Evolutionary conservation across 2,329 filamentous ascomycete species (phyloP).

Genomic region (Bipolaris sorokiniana): DNA sequence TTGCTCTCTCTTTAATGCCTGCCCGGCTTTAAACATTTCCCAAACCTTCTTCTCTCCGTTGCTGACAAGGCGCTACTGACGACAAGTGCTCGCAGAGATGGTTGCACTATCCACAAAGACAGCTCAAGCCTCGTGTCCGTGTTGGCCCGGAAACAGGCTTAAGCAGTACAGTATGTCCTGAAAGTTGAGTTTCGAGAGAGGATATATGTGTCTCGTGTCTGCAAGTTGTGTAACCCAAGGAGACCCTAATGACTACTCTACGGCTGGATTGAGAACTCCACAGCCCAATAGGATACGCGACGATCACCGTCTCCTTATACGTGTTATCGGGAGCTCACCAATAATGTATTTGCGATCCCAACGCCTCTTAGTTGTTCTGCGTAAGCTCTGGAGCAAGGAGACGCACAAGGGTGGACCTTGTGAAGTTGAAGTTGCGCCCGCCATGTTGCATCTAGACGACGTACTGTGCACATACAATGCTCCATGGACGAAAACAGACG

Average conservation of each 20-base stretch:
- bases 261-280: background rate
- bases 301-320: background rate
- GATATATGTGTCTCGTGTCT: background rate
- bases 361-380: constrained; percentile 4
- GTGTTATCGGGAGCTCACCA: background rate
- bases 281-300: background rate
- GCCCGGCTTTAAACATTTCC: background rate
- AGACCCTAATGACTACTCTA: background rate
- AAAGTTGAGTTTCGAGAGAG: background rate
- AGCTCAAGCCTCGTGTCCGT: background rate
- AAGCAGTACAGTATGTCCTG: background rate
- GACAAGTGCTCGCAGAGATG: no score
- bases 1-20: background rate
- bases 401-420: background rate
- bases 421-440: background rate
- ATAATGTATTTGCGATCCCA: background rate
- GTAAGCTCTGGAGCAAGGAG: background rate
- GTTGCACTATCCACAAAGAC: background rate
- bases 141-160: background rate
- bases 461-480: background rate
- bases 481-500: background rate
- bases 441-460: background rate
- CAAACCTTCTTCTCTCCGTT: background rate
- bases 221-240: background rate
- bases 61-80: background rate